These are phyloP conservation scores for Psilocybe tampanensis DNA, from an alignment of 768 basidiomycete genomes.

Conservation along the genomic window DNA sequence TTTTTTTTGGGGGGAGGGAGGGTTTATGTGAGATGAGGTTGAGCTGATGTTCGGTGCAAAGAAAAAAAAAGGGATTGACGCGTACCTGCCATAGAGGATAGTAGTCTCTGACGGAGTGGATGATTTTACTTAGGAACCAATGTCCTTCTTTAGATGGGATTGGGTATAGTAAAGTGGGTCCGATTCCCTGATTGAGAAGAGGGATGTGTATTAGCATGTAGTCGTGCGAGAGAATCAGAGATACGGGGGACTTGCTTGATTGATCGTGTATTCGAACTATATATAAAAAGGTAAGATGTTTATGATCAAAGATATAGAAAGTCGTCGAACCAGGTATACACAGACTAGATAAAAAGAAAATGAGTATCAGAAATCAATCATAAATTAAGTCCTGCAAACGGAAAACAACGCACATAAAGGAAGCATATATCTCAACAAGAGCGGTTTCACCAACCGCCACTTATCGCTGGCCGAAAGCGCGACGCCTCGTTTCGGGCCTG, in stretches of 20 bases:
- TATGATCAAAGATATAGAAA: neutral
- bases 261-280: conserved; percentile 91
- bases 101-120: conserved; percentile 86
- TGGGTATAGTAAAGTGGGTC: conserved; percentile 89
- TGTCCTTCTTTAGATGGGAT: conserved; percentile 66
- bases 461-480: conserved; percentile 75
- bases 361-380: conserved; percentile 4
- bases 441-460: conserved; percentile 76
- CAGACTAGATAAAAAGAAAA: conserved; percentile 28
- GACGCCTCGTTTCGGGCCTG: conserved; percentile 44
- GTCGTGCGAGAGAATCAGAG: too few relatives aligned
- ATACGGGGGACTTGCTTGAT: conserved; percentile 52
- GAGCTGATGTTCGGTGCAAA: too few relatives aligned
- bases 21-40: too few relatives aligned
- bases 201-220: neutral
- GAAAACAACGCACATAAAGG: conserved; percentile 71
- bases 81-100: conserved; percentile 93
- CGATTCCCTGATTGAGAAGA: conserved; percentile 55
- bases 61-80: neutral
- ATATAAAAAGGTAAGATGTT: neutral
- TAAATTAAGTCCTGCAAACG: neutral
- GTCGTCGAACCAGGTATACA: conserved; percentile 45
- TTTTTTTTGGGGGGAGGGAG: too few relatives aligned
- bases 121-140: conserved; percentile 71
- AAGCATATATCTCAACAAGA: conserved; percentile 87